phyloP scores from a whole-genome alignment of 306 rosid species.

The Oemleria cerasiformis region DNA sequence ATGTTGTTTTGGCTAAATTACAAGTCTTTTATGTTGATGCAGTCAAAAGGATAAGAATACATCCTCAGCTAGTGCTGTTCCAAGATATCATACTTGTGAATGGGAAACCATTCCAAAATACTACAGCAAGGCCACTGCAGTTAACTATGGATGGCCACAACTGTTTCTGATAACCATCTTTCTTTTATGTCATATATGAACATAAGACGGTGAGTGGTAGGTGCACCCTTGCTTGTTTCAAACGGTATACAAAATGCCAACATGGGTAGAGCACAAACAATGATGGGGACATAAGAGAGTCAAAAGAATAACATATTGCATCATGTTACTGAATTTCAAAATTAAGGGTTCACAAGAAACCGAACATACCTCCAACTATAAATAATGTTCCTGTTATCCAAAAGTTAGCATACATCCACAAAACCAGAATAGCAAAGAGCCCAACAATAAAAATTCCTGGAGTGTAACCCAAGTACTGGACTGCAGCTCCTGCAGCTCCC shows the following conservation, averaged over 20 bases:
- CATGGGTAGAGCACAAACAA: not conserved
- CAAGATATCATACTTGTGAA: not conserved
- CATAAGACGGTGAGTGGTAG: not conserved
- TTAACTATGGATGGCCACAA: not conserved
- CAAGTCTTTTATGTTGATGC: not conserved
- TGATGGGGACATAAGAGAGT: not conserved
- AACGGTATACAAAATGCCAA: not conserved
- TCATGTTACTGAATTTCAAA: not conserved
- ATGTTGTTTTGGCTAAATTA: not conserved
- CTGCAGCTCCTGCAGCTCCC: slow-evolving; percentile 87
- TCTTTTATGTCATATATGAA: not conserved
- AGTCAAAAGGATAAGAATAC: not conserved
- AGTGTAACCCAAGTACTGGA: slow-evolving; percentile 89
- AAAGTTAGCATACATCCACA: slow-evolving; percentile 98
- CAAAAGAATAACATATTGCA: not conserved
- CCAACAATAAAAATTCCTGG: slow-evolving; percentile 95
- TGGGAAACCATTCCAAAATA: not conserved
- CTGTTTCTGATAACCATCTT: not conserved
- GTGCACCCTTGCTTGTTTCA: not conserved
- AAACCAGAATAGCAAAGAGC: slow-evolving; percentile 77
- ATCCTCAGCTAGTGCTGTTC: not conserved
- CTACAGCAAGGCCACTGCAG: not conserved
- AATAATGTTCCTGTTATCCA: slow-evolving; percentile 92
- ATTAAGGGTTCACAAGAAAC: slow-evolving; percentile 17
- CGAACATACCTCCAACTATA: slow-evolving; percentile 77